Conservation (phyloP, 164 flowering plant genomes). For the Santalum album region DNA sequence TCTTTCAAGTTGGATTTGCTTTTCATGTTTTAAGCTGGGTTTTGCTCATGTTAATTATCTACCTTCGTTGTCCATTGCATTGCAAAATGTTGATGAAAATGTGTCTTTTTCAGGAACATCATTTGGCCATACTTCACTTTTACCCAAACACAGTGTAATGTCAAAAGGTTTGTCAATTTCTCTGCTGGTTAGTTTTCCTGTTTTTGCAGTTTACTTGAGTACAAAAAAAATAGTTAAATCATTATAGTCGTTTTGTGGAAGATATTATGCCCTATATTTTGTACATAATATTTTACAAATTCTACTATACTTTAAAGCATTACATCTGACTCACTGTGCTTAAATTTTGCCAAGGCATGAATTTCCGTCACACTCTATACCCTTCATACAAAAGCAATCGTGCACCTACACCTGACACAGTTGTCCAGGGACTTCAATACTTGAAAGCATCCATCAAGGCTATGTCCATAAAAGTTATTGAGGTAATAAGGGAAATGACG, state of each 20-base stretch:
- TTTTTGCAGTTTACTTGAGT: too few relatives aligned
- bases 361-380: conserved; percentile 82
- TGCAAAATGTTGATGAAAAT: too few relatives aligned
- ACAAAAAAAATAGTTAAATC: too few relatives aligned
- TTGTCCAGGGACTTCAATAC: conserved; percentile 90
- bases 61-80: too few relatives aligned
- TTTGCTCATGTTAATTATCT: too few relatives aligned
- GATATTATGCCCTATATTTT: background rate
- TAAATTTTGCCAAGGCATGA: conserved; percentile 45
- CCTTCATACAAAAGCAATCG: conserved; percentile 90
- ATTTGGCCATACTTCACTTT: conserved; percentile 53
- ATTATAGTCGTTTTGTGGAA: too few relatives aligned
- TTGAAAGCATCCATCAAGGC: conserved; percentile 91
- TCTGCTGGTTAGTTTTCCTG: background rate
- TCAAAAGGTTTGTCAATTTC: conserved; percentile 90
- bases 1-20: too few relatives aligned
- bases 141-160: conserved; percentile 54
- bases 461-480: conserved; percentile 91
- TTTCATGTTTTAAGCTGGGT: too few relatives aligned
- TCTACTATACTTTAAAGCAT: background rate
- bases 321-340: conserved; percentile 5
- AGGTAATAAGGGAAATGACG: conserved; percentile 33
- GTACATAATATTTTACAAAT: background rate
- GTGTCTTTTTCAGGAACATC: conserved; percentile 66
- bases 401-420: conserved; percentile 88